Base-by-base conservation (phyloP, 2,329 filamentous ascomycete genomes). In the Aureobasidium leucospermi region DNA sequence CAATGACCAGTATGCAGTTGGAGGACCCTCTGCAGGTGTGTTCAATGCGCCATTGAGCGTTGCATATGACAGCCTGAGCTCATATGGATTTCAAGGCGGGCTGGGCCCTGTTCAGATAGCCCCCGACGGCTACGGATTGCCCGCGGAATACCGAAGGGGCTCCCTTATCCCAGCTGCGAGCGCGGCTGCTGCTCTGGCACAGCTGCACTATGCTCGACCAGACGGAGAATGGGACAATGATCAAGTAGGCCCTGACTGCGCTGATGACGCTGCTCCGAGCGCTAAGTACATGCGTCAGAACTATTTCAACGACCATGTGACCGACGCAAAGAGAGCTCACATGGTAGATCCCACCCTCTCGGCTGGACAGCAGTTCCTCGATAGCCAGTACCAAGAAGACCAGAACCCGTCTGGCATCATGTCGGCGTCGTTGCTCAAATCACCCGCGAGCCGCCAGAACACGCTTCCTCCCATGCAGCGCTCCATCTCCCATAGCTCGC, bases 381-480 rank as follows among this genome's bases (percentile, higher is more conserved):
- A 62, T 47, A 61, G 60, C 59, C 62, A 63, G 42, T 63, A 59
- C 52, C 51, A 60, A 48, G 57, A 53, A 42, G 49, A 52, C 16
- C 45, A 49, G 13, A 43, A 51, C 31, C 57, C 60, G 8, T 53
- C 59, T 32, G 46, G 55, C 46, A 51, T 96, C 23, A 23, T 23
- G 23, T 23, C 23, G 23, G 23, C 90, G 0, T 89, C 94, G 60
- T 76, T 96, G 39, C 82, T 84, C 56, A 86, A 86, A 62, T 96
- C 92, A 9, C 92, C 91, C 0, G 88, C 90, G 6, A 90, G 88
- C 58, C 88, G 92, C 63, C 95, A 91, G 13, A 92, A 91, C 1
- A 96, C 91, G 0, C 80, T 96, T 28, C 91, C 92, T 31, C 90
- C 92, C 3, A 81, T 93, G 53, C 89, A 94, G 66, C 82, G 89